Evolutionary conservation across 2,329 filamentous ascomycete species (phyloP), one percentile per base, ranked within the genome.

Genomic region (Phaeosphaeria sp.): DNA sequence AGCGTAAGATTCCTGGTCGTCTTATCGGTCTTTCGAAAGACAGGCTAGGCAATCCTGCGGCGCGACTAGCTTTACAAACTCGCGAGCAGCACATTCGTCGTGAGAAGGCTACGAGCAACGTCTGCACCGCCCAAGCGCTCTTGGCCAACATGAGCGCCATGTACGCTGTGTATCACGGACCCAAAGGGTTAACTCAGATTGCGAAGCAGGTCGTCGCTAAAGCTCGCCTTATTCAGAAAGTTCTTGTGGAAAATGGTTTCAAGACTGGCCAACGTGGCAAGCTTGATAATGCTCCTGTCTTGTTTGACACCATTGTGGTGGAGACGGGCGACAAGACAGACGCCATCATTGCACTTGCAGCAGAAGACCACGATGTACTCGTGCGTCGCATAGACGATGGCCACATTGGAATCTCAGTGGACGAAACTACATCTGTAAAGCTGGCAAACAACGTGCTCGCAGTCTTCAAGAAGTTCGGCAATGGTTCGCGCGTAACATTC

Each of bases 91-190:
- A 98, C 77, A 97, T 98, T 75, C 87, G 94, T 64, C 87, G 94
- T 72, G 94, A 98, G 77, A 97, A 97, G 84, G 94, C 94, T 1
- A 98, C 94, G 1, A 97, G 93, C 82, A 98, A 98, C 74, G 93
- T 97, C 58, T 98, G 94, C 81, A 98, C 94, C 1, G 93, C 94
- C 1, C 94, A 98, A 79, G 94, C 94, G 8, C 82, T 98, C 24
- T 83, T 97, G 51, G 94, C 94, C 39, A 98, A 98, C 78, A 97
- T 97, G 92, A 94, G 88, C 67, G 92, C 93, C 53, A 90, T 97
- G 81, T 98, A 97, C 74, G 93, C 93, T 51, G 84, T 97, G 53
- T 98, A 97, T 77, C 94, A 98, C 75, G 94, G 94, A 3, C 94
- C 94, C 0, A 79, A 87, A 53, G 93, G 93, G 18, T 81, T 98